Base-by-base conservation (phyloP, 495 filamentous ascomycete genomes). In the Penicillium salamii region DNA sequence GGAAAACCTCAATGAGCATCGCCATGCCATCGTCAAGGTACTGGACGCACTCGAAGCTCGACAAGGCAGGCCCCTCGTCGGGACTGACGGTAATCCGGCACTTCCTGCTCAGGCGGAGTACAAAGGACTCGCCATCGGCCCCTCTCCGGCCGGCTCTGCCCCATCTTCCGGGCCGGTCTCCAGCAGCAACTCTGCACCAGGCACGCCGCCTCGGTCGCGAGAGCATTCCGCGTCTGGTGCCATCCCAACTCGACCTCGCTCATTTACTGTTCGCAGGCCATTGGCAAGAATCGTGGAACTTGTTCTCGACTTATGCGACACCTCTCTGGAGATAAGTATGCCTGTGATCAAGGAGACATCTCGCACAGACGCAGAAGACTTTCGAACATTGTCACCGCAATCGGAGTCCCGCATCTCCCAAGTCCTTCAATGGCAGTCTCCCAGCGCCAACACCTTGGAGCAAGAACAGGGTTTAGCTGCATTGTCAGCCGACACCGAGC, bases 371-470 rank as follows among this genome's bases (percentile, higher is more conserved):
- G 68, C 76, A 3, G 83, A 83, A 32, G 85, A 89, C 26, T 83
- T 97, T 44, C 83, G 95, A 21, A 95, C 92, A 2, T 83, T 96
- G 61, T 97, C 95, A 0, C 93, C 93, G 8, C 88, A 97, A 62
- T 97, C 93, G 3, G 93, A 97, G 62, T 90, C 86, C 33, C 84
- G 91, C 11, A 90, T 96, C 46, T 84, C 88, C 0, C 95, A 98
- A 66, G 91, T 98, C 23, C 58, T 93, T 49, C 89, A 95, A 62
- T 98, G 93, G 93, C 88, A 92, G 59, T 95, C 91, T 3, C 95
- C 93, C 5, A 86, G 88, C 54, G 86, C 88, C 17, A 90, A 89
- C 58, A 92, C 90, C 2, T 69, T 95, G n/a, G 95, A 97, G 34
- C 88, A 96, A 61, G 95, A 96, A 58, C 90, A 91, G 59, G 93